These are phyloP conservation scores for Pythium dissimile DNA, from an alignment of 352 stramenopile species.

Conservation along the genomic window DNA sequence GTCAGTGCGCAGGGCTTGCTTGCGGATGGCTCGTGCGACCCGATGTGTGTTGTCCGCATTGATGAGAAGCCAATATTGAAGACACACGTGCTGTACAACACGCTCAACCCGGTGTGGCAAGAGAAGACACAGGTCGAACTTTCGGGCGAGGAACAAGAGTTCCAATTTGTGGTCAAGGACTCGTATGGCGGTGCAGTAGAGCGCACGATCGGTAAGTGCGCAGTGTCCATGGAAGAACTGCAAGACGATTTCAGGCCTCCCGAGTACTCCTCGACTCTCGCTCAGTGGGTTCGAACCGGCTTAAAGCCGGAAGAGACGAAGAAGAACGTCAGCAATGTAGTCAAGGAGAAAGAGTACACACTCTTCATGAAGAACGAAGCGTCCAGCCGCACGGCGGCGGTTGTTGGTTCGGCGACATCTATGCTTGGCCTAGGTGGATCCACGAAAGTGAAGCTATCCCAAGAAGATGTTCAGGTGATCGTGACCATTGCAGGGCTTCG, in stretches of 20 bases:
- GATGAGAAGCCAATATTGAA: slow-evolving; percentile 66
- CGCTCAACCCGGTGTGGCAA: slow-evolving; percentile 77
- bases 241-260: slow-evolving; percentile 76
- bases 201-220: slow-evolving; percentile 74
- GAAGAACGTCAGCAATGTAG: slow-evolving; percentile 76
- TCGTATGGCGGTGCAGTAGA: slow-evolving; percentile 77
- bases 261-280: slow-evolving; percentile 67
- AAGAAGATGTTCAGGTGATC: slow-evolving; percentile 66
- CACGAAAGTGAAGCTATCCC: slow-evolving; percentile 21
- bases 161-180: slow-evolving; percentile 83
- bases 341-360: slow-evolving; percentile 78
- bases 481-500: slow-evolving; percentile 58
- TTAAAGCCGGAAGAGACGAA: slow-evolving; percentile 74
- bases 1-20: slow-evolving; percentile 68
- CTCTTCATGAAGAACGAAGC: slow-evolving; percentile 54
- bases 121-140: slow-evolving; percentile 60
- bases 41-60: slow-evolving; percentile 68
- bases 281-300: slow-evolving; percentile 77
- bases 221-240: slow-evolving; percentile 68
- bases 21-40: slow-evolving; percentile 74
- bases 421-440: slow-evolving; percentile 15
- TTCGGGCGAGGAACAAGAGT: slow-evolving; percentile 47
- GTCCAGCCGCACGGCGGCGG: slow-evolving; percentile 20
- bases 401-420: slow-evolving; percentile 23
- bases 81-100: slow-evolving; percentile 83